Evolutionary conservation across 345 rosid species (phyloP).

Genomic region (Syzygium aromaticum): DNA sequence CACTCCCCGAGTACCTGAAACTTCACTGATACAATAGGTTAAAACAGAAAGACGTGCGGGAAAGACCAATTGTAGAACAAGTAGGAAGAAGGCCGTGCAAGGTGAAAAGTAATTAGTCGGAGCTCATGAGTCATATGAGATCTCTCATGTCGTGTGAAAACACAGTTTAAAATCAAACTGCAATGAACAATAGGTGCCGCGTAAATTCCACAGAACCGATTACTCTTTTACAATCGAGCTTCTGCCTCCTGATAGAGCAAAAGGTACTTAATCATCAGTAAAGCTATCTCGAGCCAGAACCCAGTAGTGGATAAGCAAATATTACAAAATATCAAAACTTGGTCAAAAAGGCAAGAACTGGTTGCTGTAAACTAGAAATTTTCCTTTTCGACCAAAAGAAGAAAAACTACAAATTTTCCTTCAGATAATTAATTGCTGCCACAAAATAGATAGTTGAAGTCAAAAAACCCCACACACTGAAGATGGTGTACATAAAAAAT

Average conservation of each 20-base stretch:
- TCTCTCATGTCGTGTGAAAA: background rate
- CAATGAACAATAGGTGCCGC: background rate
- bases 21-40: background rate
- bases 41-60: background rate
- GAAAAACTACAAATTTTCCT: background rate
- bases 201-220: background rate
- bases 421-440: background rate
- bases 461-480: background rate
- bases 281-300: background rate
- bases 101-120: background rate
- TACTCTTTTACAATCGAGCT: background rate
- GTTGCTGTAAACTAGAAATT: background rate
- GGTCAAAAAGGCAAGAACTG: background rate
- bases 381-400: background rate
- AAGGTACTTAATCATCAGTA: background rate
- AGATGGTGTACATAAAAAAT: background rate
- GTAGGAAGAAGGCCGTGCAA: background rate
- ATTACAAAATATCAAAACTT: background rate
- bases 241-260: background rate
- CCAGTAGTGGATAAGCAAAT: background rate
- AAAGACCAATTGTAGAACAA: background rate
- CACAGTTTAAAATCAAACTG: background rate
- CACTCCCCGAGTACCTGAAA: background rate
- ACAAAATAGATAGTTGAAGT: background rate
- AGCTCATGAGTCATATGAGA: background rate